Evolutionary conservation across 164 flowering plant species (phyloP).

Genomic region (Echeveria elegans): DNA sequence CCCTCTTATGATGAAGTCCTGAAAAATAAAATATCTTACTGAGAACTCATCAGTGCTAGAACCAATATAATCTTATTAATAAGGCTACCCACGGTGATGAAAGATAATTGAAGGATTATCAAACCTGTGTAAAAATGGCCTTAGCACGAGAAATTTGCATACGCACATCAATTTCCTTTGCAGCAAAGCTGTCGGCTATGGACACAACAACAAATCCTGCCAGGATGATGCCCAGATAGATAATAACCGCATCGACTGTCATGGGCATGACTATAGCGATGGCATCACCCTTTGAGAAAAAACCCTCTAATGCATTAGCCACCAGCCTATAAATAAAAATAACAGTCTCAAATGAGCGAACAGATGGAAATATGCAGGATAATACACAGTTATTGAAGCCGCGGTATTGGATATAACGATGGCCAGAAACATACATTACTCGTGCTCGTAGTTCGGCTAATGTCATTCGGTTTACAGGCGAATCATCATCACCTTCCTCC

Average conservation of each 20-base stretch:
- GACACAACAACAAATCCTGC: slow-evolving; percentile 87
- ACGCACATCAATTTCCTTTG: slow-evolving; percentile 80
- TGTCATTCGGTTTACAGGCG: slow-evolving; percentile 42
- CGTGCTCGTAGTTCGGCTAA: slow-evolving; percentile 60
- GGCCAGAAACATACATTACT: slow-evolving; percentile 79
- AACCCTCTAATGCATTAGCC: slow-evolving; percentile 71
- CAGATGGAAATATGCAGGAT: neutral
- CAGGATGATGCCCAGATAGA: slow-evolving; percentile 71
- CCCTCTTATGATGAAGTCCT: slow-evolving; percentile 88
- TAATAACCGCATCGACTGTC: slow-evolving; percentile 75
- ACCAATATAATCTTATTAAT: neutral
- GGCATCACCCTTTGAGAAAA: slow-evolving; percentile 76
- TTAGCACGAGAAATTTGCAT: slow-evolving; percentile 78
- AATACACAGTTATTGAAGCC: too few species aligned
- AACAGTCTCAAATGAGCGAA: slow-evolving; percentile 6
- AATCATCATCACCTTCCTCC: slow-evolving; percentile 65
- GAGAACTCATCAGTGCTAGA: neutral
- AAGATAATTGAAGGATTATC: slow-evolving; percentile 6
- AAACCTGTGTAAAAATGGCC: slow-evolving; percentile 86
- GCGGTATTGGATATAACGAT: too few species aligned
- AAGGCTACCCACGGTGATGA: neutral
- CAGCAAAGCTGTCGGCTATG: slow-evolving; percentile 89
- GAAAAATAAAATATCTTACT: slow-evolving; percentile 17
- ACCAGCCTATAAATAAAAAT: slow-evolving; percentile 48
- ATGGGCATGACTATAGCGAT: slow-evolving; percentile 96